phyloP scores from a whole-genome alignment of 1,139 yeast species.

The Taiozyma sp. region DNA sequence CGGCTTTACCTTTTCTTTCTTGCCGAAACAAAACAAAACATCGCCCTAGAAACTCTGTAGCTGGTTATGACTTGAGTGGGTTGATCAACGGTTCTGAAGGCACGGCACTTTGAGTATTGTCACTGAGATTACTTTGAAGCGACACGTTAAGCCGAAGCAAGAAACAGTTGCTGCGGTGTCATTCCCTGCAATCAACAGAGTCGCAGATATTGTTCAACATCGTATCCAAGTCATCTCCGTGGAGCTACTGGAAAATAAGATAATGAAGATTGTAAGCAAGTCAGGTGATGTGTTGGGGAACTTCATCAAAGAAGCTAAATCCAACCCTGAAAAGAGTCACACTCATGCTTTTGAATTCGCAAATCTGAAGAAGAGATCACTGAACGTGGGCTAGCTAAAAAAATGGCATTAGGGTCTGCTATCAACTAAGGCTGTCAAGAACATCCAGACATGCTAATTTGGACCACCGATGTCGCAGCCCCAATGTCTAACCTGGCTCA shows the following conservation, averaged over 20 bases:
- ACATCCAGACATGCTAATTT: conserved; percentile 60
- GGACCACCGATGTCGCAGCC: conserved; percentile 90
- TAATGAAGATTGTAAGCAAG: conserved; percentile 63
- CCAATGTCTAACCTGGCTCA: conserved; percentile 69
- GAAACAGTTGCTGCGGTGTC: conserved; percentile 69
- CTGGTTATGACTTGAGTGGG: conserved; percentile 70
- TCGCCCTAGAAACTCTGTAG: conserved; percentile 72
- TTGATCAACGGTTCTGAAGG: conserved; percentile 75
- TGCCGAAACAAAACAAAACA: conserved; percentile 48
- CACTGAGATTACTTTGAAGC: conserved; percentile 67
- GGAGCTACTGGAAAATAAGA: conserved; percentile 63
- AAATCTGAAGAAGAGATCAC: conserved; percentile 58
- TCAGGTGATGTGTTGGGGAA: conserved; percentile 58
- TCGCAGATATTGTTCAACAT: conserved; percentile 49
- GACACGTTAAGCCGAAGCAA: conserved; percentile 57
- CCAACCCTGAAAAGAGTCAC: conserved; percentile 49
- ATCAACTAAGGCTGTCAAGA: conserved; percentile 59
- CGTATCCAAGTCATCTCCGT: conserved; percentile 69
- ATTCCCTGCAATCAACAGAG: conserved; percentile 55
- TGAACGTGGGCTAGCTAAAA: conserved; percentile 84
- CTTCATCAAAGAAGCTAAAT: conserved; percentile 50
- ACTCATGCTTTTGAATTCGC: conserved; percentile 51
- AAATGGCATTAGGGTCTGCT: conserved; percentile 86
- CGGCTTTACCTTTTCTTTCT: background rate
- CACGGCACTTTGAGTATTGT: conserved; percentile 57